Conservation (phyloP, 2,329 filamentous ascomycete genomes). For the Fusarium luffae region DNA sequence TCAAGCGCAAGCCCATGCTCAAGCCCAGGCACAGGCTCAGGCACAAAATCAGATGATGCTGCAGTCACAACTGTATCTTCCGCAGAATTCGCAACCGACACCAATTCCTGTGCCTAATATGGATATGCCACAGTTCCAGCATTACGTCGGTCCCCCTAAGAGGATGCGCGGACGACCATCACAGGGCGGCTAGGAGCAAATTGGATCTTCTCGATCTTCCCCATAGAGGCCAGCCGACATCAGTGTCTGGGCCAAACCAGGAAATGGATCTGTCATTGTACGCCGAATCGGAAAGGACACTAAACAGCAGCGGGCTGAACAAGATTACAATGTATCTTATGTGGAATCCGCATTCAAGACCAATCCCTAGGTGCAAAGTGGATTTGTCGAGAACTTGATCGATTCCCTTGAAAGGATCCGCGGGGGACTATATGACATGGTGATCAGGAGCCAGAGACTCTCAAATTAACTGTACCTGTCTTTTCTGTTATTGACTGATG, state of each 20-base stretch:
- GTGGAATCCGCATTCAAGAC: slow-evolving; percentile 39
- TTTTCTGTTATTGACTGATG: background rate
- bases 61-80: slow-evolving; percentile 47
- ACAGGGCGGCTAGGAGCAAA: slow-evolving; percentile 20
- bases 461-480: background rate
- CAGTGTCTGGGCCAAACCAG: background rate
- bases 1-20: slow-evolving; percentile 39
- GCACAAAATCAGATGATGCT: slow-evolving; percentile 44
- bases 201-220: background rate
- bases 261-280: too few relatives aligned
- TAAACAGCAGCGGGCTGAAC: too few relatives aligned
- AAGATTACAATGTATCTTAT: slow-evolving; percentile 39
- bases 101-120: slow-evolving; percentile 46
- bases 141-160: slow-evolving; percentile 47
- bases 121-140: slow-evolving; percentile 46
- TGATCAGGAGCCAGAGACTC: background rate
- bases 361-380: slow-evolving; percentile 45
- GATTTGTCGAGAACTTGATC: slow-evolving; percentile 45
- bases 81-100: slow-evolving; percentile 40
- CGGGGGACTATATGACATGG: slow-evolving; percentile 40
- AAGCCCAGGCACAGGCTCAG: slow-evolving; percentile 41
- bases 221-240: background rate
- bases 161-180: slow-evolving; percentile 46
- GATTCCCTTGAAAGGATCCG: slow-evolving; percentile 47
- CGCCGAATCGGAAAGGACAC: too few relatives aligned